phyloP scores from a whole-genome alignment of 371 early-diverging fungal genomes.

The Syncephalastrum contaminatum region DNA sequence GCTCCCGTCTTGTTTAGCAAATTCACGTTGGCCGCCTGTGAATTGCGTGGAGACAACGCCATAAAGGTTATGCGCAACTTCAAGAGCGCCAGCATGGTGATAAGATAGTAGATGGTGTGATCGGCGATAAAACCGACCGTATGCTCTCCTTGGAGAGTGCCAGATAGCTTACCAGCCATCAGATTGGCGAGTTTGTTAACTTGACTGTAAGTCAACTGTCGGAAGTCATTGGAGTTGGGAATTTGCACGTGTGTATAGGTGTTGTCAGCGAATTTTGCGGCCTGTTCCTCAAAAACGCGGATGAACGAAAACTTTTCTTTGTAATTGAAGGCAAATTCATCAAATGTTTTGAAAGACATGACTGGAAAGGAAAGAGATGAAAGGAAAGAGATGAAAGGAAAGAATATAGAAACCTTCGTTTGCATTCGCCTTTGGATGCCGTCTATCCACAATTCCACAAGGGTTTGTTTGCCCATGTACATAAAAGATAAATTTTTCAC shows the following conservation, averaged over 20 bases:
- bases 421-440: too few species aligned
- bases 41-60: constrained; percentile 25
- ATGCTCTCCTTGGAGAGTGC: background rate
- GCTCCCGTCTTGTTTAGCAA: constrained; percentile 15
- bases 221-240: constrained; percentile 2
- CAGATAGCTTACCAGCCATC: constrained; percentile 21
- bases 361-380: too few species aligned
- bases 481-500: too few species aligned
- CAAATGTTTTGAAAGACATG: too few species aligned
- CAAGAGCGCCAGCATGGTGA: constrained; percentile 18
- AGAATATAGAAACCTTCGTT: too few species aligned
- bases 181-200: constrained; percentile 20
- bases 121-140: constrained; percentile 17
- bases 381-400: too few species aligned
- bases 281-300: constrained; percentile 6
- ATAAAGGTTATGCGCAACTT: constrained; percentile 16
- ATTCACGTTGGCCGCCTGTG: constrained; percentile 15
- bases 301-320: constrained; percentile 7
- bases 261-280: background rate
- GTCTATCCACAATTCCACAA: too few species aligned
- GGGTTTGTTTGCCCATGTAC: too few species aligned
- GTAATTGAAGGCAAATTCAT: too few species aligned
- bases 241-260: constrained; percentile 3
- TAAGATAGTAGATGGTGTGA: constrained; percentile 11
- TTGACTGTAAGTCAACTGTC: constrained; percentile 18